Base-by-base conservation (phyloP, 495 filamentous ascomycete species). In the Antarctomyces pellizariae region DNA sequence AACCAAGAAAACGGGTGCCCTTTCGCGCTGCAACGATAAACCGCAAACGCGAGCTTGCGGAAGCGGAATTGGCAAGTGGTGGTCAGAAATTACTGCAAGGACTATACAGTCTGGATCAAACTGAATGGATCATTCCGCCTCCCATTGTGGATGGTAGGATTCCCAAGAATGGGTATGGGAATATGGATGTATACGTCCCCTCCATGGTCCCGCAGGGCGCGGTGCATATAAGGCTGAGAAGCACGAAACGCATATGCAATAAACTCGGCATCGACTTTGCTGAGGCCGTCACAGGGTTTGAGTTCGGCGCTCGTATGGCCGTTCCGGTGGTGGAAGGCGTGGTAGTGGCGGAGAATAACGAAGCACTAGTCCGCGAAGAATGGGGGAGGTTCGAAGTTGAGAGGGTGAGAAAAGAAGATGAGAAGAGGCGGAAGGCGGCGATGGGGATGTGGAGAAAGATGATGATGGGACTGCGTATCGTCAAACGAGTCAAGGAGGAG, bases 221-320 rank as follows among this genome's bases (percentile, higher is more conserved):
- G 4, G 59, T 75, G 7, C 86, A 99, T 46, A 56, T 99, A 11
- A 75, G 74, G 0, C 64, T 70, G 24, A 64, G 71, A 19, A 76
- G 80, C 3, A 73, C 71, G 0, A 70, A 67, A 21, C 67, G 64
- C 26, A 53, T 95, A 6, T 91, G 83, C 36, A 83, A 75, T 38
- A 67, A 71, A 30, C 57, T 99, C 2, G 68, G 64, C 9, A 71
- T 99, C 20, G 76, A 90, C 37, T 89, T 71, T 44, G 89, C 89
- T 0, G 86, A 99, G 41, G 86, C 89, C 11, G 84, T 92, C 6
- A 83, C 75, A 2, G 89, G 80, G 3, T 99, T 99, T 49, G 86
- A 99, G 45, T 99, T 99, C 49, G 76, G 78, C 6, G 71, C 76
- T 24, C 71, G 82, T 36, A 75, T 84, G 61, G 89, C 86, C 5